phyloP scores from a whole-genome alignment of 176 grass and related monocot genomes.

The Alloteropsis semialata region DNA sequence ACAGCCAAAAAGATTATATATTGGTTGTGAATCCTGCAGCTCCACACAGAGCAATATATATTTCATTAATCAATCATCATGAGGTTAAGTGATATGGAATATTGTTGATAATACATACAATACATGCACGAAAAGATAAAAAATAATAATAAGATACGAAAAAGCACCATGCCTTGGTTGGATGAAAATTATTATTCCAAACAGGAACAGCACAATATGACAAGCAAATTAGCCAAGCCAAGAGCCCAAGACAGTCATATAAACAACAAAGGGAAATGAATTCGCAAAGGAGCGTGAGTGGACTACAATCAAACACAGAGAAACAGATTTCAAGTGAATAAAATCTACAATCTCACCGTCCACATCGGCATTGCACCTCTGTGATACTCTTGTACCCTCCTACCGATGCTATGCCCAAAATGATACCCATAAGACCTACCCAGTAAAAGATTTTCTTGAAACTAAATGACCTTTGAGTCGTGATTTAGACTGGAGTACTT shows the following conservation, averaged over 20 bases:
- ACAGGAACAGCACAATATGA: neutral
- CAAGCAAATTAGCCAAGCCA: neutral
- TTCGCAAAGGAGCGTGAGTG: neutral
- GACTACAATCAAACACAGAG: neutral
- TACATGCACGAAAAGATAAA: neutral
- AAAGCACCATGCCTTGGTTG: neutral
- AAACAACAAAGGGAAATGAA: neutral
- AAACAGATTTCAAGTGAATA: constrained; percentile 7
- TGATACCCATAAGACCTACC: neutral
- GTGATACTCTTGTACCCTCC: neutral
- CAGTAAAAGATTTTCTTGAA: constrained; percentile 3
- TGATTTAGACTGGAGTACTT: neutral
- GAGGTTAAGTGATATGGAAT: neutral
- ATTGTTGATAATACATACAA: neutral
- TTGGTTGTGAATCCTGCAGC: constrained; percentile 61
- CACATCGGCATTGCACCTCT: neutral
- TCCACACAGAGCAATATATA: constrained; percentile 29
- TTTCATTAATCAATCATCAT: constrained; percentile 22
- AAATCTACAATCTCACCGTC: neutral
- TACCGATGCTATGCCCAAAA: neutral
- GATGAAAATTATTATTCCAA: neutral
- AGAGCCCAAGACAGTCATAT: neutral
- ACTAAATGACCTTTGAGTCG: neutral
- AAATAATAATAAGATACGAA: neutral
- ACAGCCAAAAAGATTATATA: constrained; percentile 89